Conservation (phyloP, 176 grass and related monocot genomes). For the Hordeum marinum region DNA sequence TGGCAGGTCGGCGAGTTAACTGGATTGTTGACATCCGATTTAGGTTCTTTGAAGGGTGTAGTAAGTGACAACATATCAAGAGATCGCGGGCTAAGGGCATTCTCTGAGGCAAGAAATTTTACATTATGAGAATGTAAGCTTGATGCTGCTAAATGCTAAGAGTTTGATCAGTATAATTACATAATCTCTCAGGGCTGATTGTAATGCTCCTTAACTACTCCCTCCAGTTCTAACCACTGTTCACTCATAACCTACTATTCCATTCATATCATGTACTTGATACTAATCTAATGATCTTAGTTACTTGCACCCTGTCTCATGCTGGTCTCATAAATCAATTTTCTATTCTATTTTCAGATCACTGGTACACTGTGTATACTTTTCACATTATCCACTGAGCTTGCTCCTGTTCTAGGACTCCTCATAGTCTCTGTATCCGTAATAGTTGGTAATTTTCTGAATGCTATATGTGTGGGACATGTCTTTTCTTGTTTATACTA, state of each 20-base stretch:
- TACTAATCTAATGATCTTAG: background rate
- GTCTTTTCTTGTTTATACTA: background rate
- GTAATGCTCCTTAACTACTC: background rate
- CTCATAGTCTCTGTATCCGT: constrained; percentile 84
- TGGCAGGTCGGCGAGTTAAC: constrained; percentile 92
- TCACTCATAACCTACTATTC: constrained; percentile 14
- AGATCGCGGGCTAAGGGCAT: constrained; percentile 89
- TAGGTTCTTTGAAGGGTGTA: constrained; percentile 81
- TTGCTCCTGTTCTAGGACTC: constrained; percentile 83
- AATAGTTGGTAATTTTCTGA: constrained; percentile 71
- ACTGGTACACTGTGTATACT: constrained; percentile 89
- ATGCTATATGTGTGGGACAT: background rate
- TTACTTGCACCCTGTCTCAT: constrained; percentile 8
- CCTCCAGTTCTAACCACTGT: background rate
- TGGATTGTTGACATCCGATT: constrained; percentile 91
- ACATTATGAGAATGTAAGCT: constrained; percentile 52
- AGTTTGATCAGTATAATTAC: constrained; percentile 36
- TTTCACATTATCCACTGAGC: constrained; percentile 81
- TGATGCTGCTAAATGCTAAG: constrained; percentile 43
- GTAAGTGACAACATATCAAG: constrained; percentile 97
- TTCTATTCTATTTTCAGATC: constrained; percentile 52
- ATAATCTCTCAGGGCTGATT: constrained; percentile 23
- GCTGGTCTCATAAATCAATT: constrained; percentile 1
- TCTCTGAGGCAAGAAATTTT: constrained; percentile 94
- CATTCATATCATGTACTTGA: constrained; percentile 9